Percentiles rank a stretch among this genome's conserved stretches.
These are phyloP conservation scores for Neopestalotiopsis sp. DNA, from an alignment of 2,329 filamentous ascomycete genomes.

Conservation along the genomic window DNA sequence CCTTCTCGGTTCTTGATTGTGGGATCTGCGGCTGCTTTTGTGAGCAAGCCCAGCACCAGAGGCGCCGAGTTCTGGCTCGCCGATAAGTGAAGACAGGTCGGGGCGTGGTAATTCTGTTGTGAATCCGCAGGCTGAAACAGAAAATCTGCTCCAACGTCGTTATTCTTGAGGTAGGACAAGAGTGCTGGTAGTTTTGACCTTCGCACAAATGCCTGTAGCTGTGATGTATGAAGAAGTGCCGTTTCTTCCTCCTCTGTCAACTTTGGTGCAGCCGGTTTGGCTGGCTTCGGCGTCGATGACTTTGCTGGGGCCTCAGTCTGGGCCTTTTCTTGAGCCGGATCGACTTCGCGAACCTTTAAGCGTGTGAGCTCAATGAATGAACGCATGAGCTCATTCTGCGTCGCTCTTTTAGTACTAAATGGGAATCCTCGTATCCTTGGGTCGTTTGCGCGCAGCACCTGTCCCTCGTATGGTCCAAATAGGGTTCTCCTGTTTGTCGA, in stretches of 20 bases:
- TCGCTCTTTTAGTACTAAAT: constrained; percentile 89
- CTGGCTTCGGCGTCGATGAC: constrained; percentile 49
- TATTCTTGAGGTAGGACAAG: constrained; percentile 81
- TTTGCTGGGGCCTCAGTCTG: constrained; percentile 45
- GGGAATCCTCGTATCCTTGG: constrained; percentile 84
- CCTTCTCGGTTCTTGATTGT: constrained; percentile 73
- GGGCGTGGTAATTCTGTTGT: constrained; percentile 77
- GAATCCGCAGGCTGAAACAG: constrained; percentile 72
- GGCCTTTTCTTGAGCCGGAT: constrained; percentile 63
- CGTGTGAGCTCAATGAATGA: constrained; percentile 93
- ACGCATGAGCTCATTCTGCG: constrained; percentile 92
- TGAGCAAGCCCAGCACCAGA: constrained; percentile 77
- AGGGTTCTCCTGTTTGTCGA: constrained; percentile 84
- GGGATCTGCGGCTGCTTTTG: constrained; percentile 78
- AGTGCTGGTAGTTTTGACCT: constrained; percentile 89
- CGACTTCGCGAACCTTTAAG: constrained; percentile 81
- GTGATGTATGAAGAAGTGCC: constrained; percentile 81
- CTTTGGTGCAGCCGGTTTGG: constrained; percentile 64
- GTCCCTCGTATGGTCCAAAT: constrained; percentile 89
- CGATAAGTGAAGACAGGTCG: constrained; percentile 85
- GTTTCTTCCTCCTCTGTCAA: constrained; percentile 84
- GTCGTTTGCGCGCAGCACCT: constrained; percentile 82
- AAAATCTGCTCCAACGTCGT: constrained; percentile 75
- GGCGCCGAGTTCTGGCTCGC: constrained; percentile 80
- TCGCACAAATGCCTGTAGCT: constrained; percentile 85